Evolutionary conservation across 257 asterid genomes (phyloP), one percentile per base, ranked within the genome.

Genomic region (Ilex asprella): DNA sequence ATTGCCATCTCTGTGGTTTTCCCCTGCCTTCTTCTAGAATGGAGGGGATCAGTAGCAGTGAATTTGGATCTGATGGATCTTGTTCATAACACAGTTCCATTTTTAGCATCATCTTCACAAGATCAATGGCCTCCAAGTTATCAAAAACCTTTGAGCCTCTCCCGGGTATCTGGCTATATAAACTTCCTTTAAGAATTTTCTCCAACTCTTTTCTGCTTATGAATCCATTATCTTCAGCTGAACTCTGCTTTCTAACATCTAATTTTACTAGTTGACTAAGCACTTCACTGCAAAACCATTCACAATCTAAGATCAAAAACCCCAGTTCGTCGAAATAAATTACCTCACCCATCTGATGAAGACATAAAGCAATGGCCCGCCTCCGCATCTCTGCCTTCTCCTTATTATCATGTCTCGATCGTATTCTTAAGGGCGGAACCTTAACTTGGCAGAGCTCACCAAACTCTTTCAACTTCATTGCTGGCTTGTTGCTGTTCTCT

Each of bases 271-370:
- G 70, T 76, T 74, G 93, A 58, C 84, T 76, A 13, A 87, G 77
- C 10, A 87, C 81, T 65, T 90, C 95, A n/a, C 87, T 77, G 49
- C 76, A 87, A 75, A 90, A 85, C 97, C 96, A 90, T 64, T 82
- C 86, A 59, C 80, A 80, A 44, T 90, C 97, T 65, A 90, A 74
- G 72, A 90, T 80, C 35, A 90, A 15, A 81, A 79, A 77, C 56
- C 73, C 88, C 31, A 82, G 61, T 67, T 74, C 88, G 5, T 82
- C 82, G 9, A 90, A 90, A 58, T 85, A 87, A 43, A 90, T 85
- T 70, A 85, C 82, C 81, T 82, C 96, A 16, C 96, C 97, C 2
- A 75, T 76, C 32, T 85, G 81, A 78, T 90, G 97, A 72, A 90
- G 89, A 69, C 82, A 85, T 16, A 62, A 70, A 8, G 91, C 95